Evolutionary conservation across 805 yeast genomes (phyloP).

Genomic region (Kluyveromyces nonfermentans): DNA sequence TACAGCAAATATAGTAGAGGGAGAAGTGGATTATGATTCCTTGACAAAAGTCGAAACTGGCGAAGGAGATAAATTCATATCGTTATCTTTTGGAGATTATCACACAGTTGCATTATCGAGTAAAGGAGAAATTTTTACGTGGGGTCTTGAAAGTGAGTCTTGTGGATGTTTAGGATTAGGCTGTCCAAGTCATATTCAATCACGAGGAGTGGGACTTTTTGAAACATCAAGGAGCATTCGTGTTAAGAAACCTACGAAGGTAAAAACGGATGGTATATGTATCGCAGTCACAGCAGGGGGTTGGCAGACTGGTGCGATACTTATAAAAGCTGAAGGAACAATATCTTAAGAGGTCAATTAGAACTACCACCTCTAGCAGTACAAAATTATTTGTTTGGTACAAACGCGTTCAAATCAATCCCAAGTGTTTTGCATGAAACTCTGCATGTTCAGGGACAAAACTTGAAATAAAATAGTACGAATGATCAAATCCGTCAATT

Average conservation of each 20-base stretch:
- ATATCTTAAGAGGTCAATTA: not conserved
- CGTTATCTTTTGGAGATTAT: slow-evolving; percentile 62
- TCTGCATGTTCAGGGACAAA: slow-evolving; percentile 78
- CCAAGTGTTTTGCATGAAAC: slow-evolving; percentile 67
- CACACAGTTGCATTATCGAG: slow-evolving; percentile 55
- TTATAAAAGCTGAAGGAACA: slow-evolving; percentile 15
- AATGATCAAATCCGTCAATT: slow-evolving; percentile 85
- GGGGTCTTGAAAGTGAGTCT: slow-evolving; percentile 56
- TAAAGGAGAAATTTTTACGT: slow-evolving; percentile 47
- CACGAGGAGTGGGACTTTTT: slow-evolving; percentile 22
- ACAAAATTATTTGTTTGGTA: slow-evolving; percentile 1
- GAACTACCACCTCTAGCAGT: not conserved
- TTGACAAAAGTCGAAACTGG: slow-evolving; percentile 14
- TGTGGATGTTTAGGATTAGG: slow-evolving; percentile 75
- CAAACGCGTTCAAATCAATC: slow-evolving; percentile 17
- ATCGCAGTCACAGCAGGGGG: slow-evolving; percentile 65
- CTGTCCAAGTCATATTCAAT: slow-evolving; percentile 13
- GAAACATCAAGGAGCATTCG: slow-evolving; percentile 24
- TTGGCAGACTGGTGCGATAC: slow-evolving; percentile 69
- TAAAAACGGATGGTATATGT: slow-evolving; percentile 36
- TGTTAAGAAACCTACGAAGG: slow-evolving; percentile 36
- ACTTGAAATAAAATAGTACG: slow-evolving; percentile 74
- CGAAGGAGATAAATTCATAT: slow-evolving; percentile 36
- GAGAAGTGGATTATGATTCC: slow-evolving; percentile 9
- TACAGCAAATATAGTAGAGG: slow-evolving; percentile 14